These are phyloP conservation scores for Colletotrichum zoysiae DNA, from an alignment of 2,329 filamentous ascomycete genomes.

Conservation along the genomic window DNA sequence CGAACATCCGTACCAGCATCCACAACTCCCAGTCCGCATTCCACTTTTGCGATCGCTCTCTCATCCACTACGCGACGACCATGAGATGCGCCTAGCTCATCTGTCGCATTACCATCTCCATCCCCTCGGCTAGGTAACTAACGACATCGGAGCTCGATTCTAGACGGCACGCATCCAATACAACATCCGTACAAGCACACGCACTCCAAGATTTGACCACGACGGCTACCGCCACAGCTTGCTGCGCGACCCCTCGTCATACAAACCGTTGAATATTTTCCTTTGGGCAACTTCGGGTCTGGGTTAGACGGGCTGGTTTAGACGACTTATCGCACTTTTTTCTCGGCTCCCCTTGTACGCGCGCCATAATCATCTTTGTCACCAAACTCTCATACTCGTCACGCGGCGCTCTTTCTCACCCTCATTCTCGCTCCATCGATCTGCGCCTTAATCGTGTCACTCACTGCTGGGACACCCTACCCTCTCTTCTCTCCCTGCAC, in stretches of 20 bases:
- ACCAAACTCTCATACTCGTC: conserved; percentile 23
- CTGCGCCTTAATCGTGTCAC: conserved; percentile 15
- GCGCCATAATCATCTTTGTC: conserved; percentile 40
- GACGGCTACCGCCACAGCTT: conserved; percentile 22
- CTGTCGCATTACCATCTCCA: conserved; percentile 42
- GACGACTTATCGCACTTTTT: conserved; percentile 46
- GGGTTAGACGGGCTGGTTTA: conserved; percentile 58
- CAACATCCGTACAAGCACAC: conserved; percentile 26
- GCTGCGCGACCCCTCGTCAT: conserved; percentile 35
- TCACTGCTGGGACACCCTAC: neutral
- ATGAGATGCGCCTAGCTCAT: conserved; percentile 53
- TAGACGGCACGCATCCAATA: conserved; percentile 32
- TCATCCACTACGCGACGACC: conserved; percentile 44
- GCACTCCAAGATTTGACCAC: conserved; percentile 14
- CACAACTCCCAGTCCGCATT: conserved; percentile 19
- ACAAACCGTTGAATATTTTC: conserved; percentile 44
- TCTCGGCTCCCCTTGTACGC: conserved; percentile 37
- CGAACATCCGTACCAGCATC: conserved; percentile 14
- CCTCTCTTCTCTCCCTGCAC: conserved; percentile 6
- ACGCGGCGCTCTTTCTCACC: neutral
- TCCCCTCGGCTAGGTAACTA: conserved; percentile 40
- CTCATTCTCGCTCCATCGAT: conserved; percentile 2
- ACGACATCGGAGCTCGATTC: conserved; percentile 33
- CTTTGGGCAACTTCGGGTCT: conserved; percentile 48
- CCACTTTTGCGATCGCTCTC: conserved; percentile 35